Percentiles rank a stretch among this genome's conserved stretches.
Evolutionary conservation across 441 rosid genomes (phyloP).

Genomic region (Erodium chrysanthum): DNA sequence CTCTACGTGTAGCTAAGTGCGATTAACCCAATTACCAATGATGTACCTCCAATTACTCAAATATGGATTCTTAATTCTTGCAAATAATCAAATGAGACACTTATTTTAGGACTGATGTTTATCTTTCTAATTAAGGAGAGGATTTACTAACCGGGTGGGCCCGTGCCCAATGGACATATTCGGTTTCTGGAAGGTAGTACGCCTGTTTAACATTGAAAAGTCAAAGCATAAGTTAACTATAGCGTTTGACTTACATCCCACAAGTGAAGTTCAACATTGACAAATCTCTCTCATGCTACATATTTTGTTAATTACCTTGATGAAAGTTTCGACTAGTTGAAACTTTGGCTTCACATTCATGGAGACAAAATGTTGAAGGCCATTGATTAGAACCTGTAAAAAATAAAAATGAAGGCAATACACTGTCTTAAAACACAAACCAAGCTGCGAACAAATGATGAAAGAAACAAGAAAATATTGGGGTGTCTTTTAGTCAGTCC

Average conservation of each 20-base stretch:
- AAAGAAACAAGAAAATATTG: neutral
- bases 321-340: slow-evolving; percentile 68
- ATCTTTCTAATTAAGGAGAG: neutral
- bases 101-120: neutral
- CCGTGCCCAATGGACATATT: slow-evolving; percentile 93
- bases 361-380: slow-evolving; percentile 70
- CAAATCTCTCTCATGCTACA: neutral
- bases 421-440: neutral
- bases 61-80: neutral
- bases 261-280: neutral
- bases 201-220: slow-evolving; percentile 41
- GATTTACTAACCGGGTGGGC: slow-evolving; percentile 66
- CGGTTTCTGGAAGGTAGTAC: slow-evolving; percentile 91
- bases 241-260: neutral
- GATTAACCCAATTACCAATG: too few species aligned
- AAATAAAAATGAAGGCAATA: slow-evolving; percentile 2
- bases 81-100: neutral
- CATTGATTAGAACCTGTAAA: slow-evolving; percentile 75
- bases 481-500: slow-evolving; percentile 2
- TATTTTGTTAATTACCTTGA: slow-evolving; percentile 44
- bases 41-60: too few species aligned
- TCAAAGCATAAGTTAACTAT: slow-evolving; percentile 3
- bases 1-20: too few species aligned
- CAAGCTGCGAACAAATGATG: neutral
- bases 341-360: slow-evolving; percentile 64